phyloP scores from a whole-genome alignment of 441 rosid genomes.

The Lagerstroemia fauriei region DNA sequence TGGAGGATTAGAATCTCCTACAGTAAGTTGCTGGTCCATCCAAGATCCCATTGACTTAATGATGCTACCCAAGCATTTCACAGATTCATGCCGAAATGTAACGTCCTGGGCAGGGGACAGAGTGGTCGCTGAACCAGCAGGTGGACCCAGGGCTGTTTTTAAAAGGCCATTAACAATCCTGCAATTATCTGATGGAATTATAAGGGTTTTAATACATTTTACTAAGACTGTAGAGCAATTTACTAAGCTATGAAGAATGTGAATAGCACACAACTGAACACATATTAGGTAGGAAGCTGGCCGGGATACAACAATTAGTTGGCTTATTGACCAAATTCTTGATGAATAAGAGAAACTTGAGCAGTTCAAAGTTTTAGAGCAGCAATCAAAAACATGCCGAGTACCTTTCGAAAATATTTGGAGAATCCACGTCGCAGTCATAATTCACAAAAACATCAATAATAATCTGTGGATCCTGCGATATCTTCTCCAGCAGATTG shows the following conservation, averaged over 20 bases:
- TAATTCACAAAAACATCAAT: slow-evolving; percentile 90
- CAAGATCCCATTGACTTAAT: slow-evolving; percentile 89
- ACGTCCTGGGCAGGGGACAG: slow-evolving; percentile 81
- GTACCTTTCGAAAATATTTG: slow-evolving; percentile 96
- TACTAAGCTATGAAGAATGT: slow-evolving; percentile 1
- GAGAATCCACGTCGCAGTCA: slow-evolving; percentile 92
- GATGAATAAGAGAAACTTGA: neutral
- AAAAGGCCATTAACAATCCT: slow-evolving; percentile 97
- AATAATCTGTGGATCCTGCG: slow-evolving; percentile 71
- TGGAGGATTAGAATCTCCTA: slow-evolving; percentile 56
- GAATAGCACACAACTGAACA: neutral
- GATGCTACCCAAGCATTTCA: slow-evolving; percentile 86
- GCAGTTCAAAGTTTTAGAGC: neutral
- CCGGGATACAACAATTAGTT: neutral
- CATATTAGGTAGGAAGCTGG: neutral
- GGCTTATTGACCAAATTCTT: neutral
- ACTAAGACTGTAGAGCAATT: slow-evolving; percentile 23
- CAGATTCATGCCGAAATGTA: slow-evolving; percentile 93
- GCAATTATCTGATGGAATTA: slow-evolving; percentile 94
- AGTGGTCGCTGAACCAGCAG: slow-evolving; percentile 86
- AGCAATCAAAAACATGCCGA: neutral
- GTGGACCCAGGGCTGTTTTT: slow-evolving; percentile 95
- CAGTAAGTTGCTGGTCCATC: slow-evolving; percentile 83
- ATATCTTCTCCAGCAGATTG: slow-evolving; percentile 76
- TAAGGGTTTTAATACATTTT: slow-evolving; percentile 76